These are phyloP conservation scores for Apiospora rasikravindrae DNA, from an alignment of 2,329 filamentous ascomycete genomes.

Conservation along the genomic window DNA sequence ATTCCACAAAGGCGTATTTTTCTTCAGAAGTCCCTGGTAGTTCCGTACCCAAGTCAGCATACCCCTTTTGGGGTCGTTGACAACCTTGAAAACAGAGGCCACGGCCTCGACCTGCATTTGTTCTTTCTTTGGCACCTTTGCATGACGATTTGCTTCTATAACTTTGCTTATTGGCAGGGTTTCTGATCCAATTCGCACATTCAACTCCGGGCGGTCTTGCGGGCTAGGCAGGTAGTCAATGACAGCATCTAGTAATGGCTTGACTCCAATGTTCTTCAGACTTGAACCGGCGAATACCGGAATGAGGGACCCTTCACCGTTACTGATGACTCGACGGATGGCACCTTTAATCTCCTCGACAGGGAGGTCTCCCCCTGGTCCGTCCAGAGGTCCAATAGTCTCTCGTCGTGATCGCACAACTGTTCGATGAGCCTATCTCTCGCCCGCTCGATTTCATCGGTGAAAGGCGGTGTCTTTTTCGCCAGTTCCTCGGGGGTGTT, in stretches of 20 bases:
- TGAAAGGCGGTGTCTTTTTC: constrained; percentile 59
- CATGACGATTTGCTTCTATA: constrained; percentile 38
- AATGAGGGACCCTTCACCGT: constrained; percentile 73
- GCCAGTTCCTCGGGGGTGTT: constrained; percentile 46
- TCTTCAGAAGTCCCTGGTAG: constrained; percentile 81
- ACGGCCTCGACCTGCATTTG: constrained; percentile 49
- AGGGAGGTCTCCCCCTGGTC: constrained; percentile 78
- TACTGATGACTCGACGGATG: constrained; percentile 73
- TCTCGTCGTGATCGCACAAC: constrained; percentile 87
- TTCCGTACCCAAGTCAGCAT: constrained; percentile 91
- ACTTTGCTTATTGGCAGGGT: constrained; percentile 49
- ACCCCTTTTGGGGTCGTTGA: constrained; percentile 83
- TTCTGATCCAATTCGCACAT: constrained; percentile 71
- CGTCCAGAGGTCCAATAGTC: constrained; percentile 83
- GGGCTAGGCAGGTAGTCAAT: constrained; percentile 88
- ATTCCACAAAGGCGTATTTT: constrained; percentile 82
- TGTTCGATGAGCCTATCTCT: constrained; percentile 80
- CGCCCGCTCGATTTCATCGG: constrained; percentile 74
- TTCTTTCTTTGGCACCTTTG: constrained; percentile 40
- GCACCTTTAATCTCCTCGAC: constrained; percentile 71
- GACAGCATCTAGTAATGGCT: constrained; percentile 87
- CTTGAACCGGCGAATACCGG: constrained; percentile 92
- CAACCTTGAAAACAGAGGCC: constrained; percentile 90
- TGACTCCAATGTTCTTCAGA: constrained; percentile 91
- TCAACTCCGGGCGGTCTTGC: constrained; percentile 76